Evolutionary conservation across 108 stramenopile species (phyloP).

Genomic region (Pseudonitzschia multistriata): DNA sequence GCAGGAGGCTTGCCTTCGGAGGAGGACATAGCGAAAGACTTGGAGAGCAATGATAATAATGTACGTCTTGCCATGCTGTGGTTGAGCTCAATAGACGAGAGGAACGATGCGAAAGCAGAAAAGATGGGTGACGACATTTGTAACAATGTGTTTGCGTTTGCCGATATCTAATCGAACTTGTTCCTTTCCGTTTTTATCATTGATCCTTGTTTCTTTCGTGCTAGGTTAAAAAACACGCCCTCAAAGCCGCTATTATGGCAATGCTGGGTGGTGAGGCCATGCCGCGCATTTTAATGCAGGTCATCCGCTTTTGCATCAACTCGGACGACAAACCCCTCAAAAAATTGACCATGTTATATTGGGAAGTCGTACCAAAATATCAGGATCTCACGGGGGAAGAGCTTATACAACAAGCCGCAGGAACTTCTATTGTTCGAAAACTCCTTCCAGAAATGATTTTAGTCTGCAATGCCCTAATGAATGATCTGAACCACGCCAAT

Average conservation of each 20-base stretch:
- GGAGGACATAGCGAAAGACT: slow-evolving; percentile 92
- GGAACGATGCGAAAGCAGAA: no score
- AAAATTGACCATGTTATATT: slow-evolving; percentile 98
- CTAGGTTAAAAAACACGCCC: slow-evolving; percentile 86
- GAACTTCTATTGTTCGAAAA: slow-evolving; percentile 82
- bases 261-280: slow-evolving; percentile 96
- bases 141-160: no score
- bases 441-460: slow-evolving; percentile 98
- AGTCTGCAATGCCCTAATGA: slow-evolving; percentile 98
- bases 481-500: slow-evolving; percentile 98
- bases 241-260: slow-evolving; percentile 97
- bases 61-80: slow-evolving; percentile 41
- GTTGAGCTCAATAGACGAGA: neutral
- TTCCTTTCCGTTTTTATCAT: neutral
- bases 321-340: slow-evolving; percentile 97
- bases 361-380: slow-evolving; percentile 98
- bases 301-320: slow-evolving; percentile 98
- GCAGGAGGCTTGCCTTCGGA: slow-evolving; percentile 87
- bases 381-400: slow-evolving; percentile 82
- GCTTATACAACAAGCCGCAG: slow-evolving; percentile 61
- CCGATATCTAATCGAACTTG: no score
- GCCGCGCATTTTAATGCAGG: slow-evolving; percentile 98
- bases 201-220: neutral
- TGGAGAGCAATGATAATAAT: slow-evolving; percentile 83
- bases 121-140: no score